Conservation (phyloP, 129 eudicot genomes). For the Flaveria ramosissima region DNA sequence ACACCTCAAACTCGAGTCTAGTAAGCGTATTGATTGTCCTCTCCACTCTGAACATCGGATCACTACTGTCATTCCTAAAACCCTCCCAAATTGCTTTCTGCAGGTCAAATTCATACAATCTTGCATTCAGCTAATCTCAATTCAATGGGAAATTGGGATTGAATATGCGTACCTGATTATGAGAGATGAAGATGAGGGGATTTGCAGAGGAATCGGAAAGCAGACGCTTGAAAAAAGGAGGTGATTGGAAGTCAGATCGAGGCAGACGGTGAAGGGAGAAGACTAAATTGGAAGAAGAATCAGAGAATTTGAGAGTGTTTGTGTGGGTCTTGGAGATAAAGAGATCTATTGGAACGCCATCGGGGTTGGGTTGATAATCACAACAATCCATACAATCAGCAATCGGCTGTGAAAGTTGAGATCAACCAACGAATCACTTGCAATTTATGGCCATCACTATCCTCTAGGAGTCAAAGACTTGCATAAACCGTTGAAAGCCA, state of each 20-base stretch:
- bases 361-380: conserved; percentile 23
- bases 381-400: too few species aligned
- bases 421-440: too few species aligned
- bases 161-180: conserved; percentile 22
- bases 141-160: too few species aligned
- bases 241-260: conserved; percentile 2
- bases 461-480: too few species aligned
- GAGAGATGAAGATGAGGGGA: conserved; percentile 44
- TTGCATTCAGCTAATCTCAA: too few species aligned
- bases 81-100: conserved; percentile 74
- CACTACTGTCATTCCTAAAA: conserved; percentile 45
- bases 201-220: conserved; percentile 53
- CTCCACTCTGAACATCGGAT: conserved; percentile 56
- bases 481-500: too few species aligned
- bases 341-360: conserved; percentile 58
- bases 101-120: not conserved
- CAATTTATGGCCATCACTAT: too few species aligned
- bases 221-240: conserved; percentile 17
- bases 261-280: conserved; percentile 35
- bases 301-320: conserved; percentile 35
- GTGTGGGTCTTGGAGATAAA: conserved; percentile 48
- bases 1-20: conserved; percentile 56
- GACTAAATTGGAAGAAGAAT: conserved; percentile 55
- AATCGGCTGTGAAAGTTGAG: too few species aligned
- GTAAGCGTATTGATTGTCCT: conserved; percentile 43